Base-by-base conservation (phyloP, 768 basidiomycete species). In the Termitomyces sp. region DNA sequence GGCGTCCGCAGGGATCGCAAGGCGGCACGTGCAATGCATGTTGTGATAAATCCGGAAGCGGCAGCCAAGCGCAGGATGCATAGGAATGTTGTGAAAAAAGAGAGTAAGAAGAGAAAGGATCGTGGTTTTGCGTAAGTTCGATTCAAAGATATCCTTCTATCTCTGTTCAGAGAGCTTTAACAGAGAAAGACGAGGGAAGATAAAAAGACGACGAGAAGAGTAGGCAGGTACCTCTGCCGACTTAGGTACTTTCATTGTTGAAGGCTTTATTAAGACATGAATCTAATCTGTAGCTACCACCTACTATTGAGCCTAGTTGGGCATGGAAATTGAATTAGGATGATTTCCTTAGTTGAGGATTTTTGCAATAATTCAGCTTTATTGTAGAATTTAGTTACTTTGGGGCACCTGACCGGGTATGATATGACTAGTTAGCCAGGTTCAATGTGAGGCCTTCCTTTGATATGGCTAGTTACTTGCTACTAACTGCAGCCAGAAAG, bases 21-120 rank as follows among this genome's bases (percentile, higher is more conserved):
- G 68, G 81, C 82, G 0, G 82, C 81, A 0, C 74, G 81, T 39
- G 81, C 81, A 0, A 62, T 76, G n/a, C 75, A 92, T 77, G 82
- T 77, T 11, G 80, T 88, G 7, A 82, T 80, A 0, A 80, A 94
- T 65, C 94, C 95, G 0, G 83, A 88, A 65, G 84, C 80, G 1
- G 87, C 90, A 24, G 89, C 91, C 16, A 87, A 81, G 69, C 76
- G 91, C 58, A 93, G 89, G 70, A 67, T 83, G 57, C 87, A 88
- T 63, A 75, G 85, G 62, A 91, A 92, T 61, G 72, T 71, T 11
- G 77, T 82, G 64, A 95, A 95, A 76, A 94, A 93, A 72, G 92
- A 91, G 65, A 89, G 89, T 63, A 80, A 87, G 68, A 95, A 95
- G 70, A 76, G 92, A 66, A 95, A 93, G 72, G 81, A 78, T 47